phyloP scores from a whole-genome alignment of 306 rosid species.

The Acacia confusa region DNA sequence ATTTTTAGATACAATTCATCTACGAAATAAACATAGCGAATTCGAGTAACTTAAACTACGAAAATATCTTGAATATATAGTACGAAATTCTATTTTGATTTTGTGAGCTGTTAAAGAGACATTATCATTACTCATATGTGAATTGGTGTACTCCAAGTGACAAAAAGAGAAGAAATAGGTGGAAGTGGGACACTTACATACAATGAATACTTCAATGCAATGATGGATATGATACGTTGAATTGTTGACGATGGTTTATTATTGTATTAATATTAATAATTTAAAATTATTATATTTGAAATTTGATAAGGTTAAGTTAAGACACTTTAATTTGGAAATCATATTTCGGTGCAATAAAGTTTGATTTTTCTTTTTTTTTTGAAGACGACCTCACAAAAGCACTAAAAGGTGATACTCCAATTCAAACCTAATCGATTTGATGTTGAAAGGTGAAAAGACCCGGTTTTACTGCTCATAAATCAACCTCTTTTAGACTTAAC shows the following conservation, averaged over 20 bases:
- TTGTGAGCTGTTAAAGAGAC: neutral
- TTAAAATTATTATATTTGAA: neutral
- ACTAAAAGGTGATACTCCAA: neutral
- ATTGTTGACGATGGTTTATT: neutral
- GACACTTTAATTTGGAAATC: neutral
- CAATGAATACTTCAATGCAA: neutral
- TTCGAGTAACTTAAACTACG: too few species aligned
- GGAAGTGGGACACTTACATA: neutral
- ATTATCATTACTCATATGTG: neutral
- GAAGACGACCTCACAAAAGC: neutral
- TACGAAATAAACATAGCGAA: too few species aligned
- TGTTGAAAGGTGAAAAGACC: neutral
- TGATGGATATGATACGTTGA: neutral
- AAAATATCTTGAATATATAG: too few species aligned
- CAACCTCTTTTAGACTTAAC: neutral
- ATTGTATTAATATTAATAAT: neutral
- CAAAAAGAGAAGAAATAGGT: neutral
- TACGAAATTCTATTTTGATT: neutral
- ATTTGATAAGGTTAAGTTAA: neutral
- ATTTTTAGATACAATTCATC: too few species aligned
- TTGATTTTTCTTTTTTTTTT: neutral
- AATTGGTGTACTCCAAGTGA: neutral
- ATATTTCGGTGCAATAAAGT: slow-evolving; percentile 14
- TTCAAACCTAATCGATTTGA: slow-evolving; percentile 9
- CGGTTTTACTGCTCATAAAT: neutral